A percentile compares a stretch with the other conserved stretches of the same genome.
These are phyloP conservation scores for Flaveria brownii DNA, from an alignment of 129 eudicot genomes.

Conservation along the genomic window DNA sequence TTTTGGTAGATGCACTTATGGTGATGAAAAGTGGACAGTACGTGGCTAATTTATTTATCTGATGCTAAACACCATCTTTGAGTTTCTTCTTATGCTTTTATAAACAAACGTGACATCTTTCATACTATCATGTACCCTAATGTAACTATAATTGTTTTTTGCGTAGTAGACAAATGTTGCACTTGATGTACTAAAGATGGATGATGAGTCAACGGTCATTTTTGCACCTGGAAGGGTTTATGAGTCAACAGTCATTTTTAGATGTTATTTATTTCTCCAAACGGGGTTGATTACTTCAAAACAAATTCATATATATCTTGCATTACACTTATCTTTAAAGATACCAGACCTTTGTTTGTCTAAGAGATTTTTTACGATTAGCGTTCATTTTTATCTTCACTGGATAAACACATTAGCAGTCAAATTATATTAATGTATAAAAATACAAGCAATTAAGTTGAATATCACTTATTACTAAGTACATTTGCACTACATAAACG, in stretches of 20 bases:
- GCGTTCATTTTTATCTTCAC: too few relatives aligned
- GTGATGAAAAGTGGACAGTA: slow-evolving; percentile 92
- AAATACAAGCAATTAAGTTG: not conserved
- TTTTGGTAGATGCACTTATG: slow-evolving; percentile 84
- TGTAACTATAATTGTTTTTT: too few relatives aligned
- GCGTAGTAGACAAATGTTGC: slow-evolving; percentile 96
- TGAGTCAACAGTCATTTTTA: too few relatives aligned
- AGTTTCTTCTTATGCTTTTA: not conserved
- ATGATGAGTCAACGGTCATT: slow-evolving; percentile 85
- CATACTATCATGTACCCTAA: too few relatives aligned
- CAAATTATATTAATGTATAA: not conserved
- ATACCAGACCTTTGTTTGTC: too few relatives aligned
- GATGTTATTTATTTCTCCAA: too few relatives aligned
- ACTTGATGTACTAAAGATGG: slow-evolving; percentile 78
- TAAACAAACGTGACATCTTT: not conserved
- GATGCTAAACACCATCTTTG: not conserved
- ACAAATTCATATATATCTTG: too few relatives aligned
- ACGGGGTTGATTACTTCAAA: too few relatives aligned
- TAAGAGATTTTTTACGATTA: too few relatives aligned
- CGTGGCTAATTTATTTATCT: slow-evolving; percentile 30
- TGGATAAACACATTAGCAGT: not conserved
- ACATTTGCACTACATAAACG: too few relatives aligned
- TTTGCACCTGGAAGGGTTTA: slow-evolving; percentile 36
- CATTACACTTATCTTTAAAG: too few relatives aligned
- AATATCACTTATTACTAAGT: too few relatives aligned